Evolutionary conservation across 495 filamentous ascomycete species (phyloP).

Genomic region (Aspergillus bertholletiae): DNA sequence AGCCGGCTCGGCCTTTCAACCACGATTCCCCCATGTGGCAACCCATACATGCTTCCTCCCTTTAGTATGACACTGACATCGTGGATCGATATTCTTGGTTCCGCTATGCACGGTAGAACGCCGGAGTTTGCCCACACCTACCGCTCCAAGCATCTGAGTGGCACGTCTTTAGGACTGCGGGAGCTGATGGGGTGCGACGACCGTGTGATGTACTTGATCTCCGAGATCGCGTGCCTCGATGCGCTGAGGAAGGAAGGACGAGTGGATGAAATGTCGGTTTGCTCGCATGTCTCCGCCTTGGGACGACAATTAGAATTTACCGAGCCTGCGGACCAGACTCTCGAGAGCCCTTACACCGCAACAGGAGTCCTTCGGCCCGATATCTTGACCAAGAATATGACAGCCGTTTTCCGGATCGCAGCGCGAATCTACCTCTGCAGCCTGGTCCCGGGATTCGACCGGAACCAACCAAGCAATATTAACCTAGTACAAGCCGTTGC

Average conservation of each 20-base stretch:
- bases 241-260: slow-evolving; percentile 78
- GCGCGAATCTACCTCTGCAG: slow-evolving; percentile 94
- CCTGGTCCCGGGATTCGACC: slow-evolving; percentile 82
- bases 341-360: slow-evolving; percentile 48
- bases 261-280: slow-evolving; percentile 74
- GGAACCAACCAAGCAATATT: slow-evolving; percentile 61
- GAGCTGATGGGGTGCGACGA: slow-evolving; percentile 99
- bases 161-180: slow-evolving; percentile 68
- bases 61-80: slow-evolving; percentile 95
- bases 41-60: slow-evolving; percentile 59
- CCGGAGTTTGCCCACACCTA: slow-evolving; percentile 90
- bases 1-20: slow-evolving; percentile 77
- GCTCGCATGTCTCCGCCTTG: slow-evolving; percentile 76
- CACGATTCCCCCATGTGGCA: slow-evolving; percentile 52
- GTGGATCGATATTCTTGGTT: slow-evolving; percentile 96
- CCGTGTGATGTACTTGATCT: slow-evolving; percentile 95
- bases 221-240: slow-evolving; percentile 93
- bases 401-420: slow-evolving; percentile 82
- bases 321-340: slow-evolving; percentile 54
- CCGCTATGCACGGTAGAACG: slow-evolving; percentile 83
- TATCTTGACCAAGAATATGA: slow-evolving; percentile 81
- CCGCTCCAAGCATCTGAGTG: slow-evolving; percentile 78
- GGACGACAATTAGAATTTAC: slow-evolving; percentile 79
- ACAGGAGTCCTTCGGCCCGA: slow-evolving; percentile 78
- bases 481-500: slow-evolving; percentile 74